phyloP scores from a whole-genome alignment of 106 monocot species.

The Dendrobium officinale region DNA sequence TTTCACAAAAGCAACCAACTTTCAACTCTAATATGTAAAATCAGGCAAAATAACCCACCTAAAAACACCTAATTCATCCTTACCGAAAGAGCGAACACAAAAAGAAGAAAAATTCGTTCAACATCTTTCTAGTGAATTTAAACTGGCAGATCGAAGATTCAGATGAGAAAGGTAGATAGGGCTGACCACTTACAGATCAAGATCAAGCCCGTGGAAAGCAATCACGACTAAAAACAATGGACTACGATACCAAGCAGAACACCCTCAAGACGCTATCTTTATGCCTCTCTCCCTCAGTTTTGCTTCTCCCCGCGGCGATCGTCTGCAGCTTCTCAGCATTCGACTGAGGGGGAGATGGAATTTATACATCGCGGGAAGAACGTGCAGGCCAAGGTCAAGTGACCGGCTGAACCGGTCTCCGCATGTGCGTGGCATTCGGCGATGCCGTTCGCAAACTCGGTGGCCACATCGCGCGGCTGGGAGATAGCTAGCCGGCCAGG shows the following conservation, averaged over 20 bases:
- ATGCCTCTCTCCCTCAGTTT: background rate
- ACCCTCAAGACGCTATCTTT: background rate
- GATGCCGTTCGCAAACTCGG: constrained; percentile 2
- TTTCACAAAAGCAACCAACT: background rate
- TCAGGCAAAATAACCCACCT: background rate
- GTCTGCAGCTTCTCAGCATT: background rate
- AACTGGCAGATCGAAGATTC: constrained; percentile 3
- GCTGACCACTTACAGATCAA: constrained; percentile 4
- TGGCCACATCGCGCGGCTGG: background rate
- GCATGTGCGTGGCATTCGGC: background rate
- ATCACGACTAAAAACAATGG: background rate
- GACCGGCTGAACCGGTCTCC: constrained; percentile 7
- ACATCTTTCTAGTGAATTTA: background rate
- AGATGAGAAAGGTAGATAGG: background rate
- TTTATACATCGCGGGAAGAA: constrained; percentile 8
- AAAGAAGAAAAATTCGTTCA: background rate
- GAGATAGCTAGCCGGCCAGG: background rate
- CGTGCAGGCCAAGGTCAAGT: background rate
- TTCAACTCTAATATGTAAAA: background rate
- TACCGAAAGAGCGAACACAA: background rate
- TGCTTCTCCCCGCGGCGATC: constrained; percentile 3
- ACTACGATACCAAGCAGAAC: background rate
- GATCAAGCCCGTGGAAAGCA: background rate
- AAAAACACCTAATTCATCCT: background rate
- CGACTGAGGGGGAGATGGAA: background rate